Base-by-base conservation (phyloP, 768 basidiomycete species). In the Amylocystis lapponica region DNA sequence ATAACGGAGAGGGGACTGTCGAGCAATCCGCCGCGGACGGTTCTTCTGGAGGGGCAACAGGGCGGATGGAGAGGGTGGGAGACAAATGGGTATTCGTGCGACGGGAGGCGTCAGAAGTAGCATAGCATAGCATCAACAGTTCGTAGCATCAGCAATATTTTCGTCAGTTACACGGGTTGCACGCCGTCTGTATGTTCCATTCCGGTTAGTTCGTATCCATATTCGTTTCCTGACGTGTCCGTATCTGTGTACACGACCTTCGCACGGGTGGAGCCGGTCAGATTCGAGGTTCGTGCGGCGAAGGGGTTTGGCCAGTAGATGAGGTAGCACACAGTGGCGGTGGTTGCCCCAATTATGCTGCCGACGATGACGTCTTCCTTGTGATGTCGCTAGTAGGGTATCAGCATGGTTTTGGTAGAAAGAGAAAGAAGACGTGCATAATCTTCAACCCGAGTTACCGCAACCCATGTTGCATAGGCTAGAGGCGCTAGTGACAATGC, bases 71-170 rank as follows among this genome's bases (percentile, higher is more conserved):
- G 64, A 75, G 70, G 52, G 66, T 86, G 17, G 83, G 78, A 31
- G 86, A 81, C 61, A 78, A 74, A 54, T 86, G 84, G 86, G 64
- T 80, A 40, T 86, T 83, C 63, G 76, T 80, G 50, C 74, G 69
- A 50, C 46, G 48, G 29, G 54, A 56, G 19, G 55, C 52, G 31
- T 47, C 45, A 26, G 34, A 48, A 30, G 32, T 39, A 20, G 46
- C 45, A 45, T 47, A 45, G 36, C 25, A n/a, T 16, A 30, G 14
- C 36, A n/a, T n/a, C n/a, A n/a, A 37, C 43, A 14, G n/a, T 36
- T 39, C 33, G 17, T 39, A 27, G 39, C 27, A 35, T 38, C 16
- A 48, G 36, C 23, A 35, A 32, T n/a, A 39, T 19, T 37, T 29
- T 45, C 22, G 26, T 16, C 32, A 43, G 19, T 43, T 47, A 61